phyloP scores from a whole-genome alignment of 805 yeast species.

The Debaryomyces tyrocola region DNA sequence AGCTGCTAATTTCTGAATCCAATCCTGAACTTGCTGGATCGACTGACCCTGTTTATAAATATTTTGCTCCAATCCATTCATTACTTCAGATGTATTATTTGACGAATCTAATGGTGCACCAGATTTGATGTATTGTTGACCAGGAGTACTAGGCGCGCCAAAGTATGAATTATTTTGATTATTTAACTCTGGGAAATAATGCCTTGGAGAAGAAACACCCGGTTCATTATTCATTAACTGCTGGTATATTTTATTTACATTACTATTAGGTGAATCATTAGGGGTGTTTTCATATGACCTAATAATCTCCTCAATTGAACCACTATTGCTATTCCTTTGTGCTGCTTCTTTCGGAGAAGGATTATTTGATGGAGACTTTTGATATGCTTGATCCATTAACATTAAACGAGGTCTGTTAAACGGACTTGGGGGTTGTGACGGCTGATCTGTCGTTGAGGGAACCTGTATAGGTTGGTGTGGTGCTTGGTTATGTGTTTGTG shows the following conservation, averaged over 20 bases:
- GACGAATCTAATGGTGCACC: constrained; percentile 2
- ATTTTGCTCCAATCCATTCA: constrained; percentile 46
- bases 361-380: constrained; percentile 12
- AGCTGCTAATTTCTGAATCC: constrained; percentile 43
- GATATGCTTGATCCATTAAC: constrained; percentile 41
- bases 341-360: constrained; percentile 1
- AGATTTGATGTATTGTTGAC: constrained; percentile 1
- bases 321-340: constrained; percentile 9
- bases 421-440: constrained; percentile 16
- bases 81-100: constrained; percentile 14
- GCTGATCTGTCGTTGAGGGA: constrained; percentile 4
- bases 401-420: constrained; percentile 35
- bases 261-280: constrained; percentile 10
- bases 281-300: constrained; percentile 23
- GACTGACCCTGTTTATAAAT: constrained; percentile 51
- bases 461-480: constrained; percentile 1
- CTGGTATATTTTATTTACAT: constrained; percentile 30
- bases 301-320: constrained; percentile 30
- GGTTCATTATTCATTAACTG: constrained; percentile 28
- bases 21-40: constrained; percentile 56
- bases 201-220: constrained; percentile 27
- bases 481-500: constrained; percentile 3
- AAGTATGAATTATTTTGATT: constrained; percentile 5
- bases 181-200: constrained; percentile 33
- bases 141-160: constrained; percentile 3